Percentiles rank a stretch among this genome's conserved stretches.
Evolutionary conservation across 1,284 basidiomycete species (phyloP).

Genomic region (Malassezia sympodialis): DNA sequence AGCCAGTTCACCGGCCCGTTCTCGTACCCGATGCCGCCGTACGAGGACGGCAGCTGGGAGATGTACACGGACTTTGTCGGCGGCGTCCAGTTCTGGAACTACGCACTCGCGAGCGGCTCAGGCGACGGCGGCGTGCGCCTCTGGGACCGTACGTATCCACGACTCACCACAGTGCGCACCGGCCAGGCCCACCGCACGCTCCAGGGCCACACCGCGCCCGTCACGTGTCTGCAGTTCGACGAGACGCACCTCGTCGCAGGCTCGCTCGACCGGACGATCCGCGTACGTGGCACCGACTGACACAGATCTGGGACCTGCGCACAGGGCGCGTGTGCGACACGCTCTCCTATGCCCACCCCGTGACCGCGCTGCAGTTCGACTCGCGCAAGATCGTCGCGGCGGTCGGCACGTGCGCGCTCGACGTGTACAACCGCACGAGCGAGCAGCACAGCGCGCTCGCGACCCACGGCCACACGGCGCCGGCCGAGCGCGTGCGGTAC

Average conservation of each 20-base stretch:
- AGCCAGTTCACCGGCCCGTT: conserved; percentile 53
- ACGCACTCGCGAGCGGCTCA: conserved; percentile 88
- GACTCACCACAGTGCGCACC: conserved; percentile 60
- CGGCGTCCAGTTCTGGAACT: conserved; percentile 96
- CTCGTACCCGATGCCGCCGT: conserved; percentile 65
- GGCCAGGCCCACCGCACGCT: conserved; percentile 91
- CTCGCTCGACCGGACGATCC: conserved; percentile 73
- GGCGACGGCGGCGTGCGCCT: conserved; percentile 93
- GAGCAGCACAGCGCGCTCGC: conserved; percentile 72
- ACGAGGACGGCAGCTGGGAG: conserved; percentile 77
- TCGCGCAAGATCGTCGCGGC: conserved; percentile 84
- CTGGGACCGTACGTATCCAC: conserved; percentile 62
- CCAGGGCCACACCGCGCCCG: conserved; percentile 81
- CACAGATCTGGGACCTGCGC: conserved; percentile 71
- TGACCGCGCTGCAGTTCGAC: conserved; percentile 86
- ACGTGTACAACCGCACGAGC: conserved; percentile 92
- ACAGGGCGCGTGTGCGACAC: conserved; percentile 79
- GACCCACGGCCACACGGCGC: conserved; percentile 82
- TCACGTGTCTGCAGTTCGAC: conserved; percentile 93
- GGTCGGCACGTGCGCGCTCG: conserved; percentile 83
- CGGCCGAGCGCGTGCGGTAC: conserved; percentile 80
- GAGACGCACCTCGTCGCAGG: conserved; percentile 85
- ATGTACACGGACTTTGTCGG: conserved; percentile 97
- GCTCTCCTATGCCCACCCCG: conserved; percentile 77
- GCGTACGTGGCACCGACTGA: conserved; percentile 5